Evolutionary conservation across 2,329 filamentous ascomycete species (phyloP), one percentile per base, ranked within the genome.

Genomic region (Volutella citrinella): DNA sequence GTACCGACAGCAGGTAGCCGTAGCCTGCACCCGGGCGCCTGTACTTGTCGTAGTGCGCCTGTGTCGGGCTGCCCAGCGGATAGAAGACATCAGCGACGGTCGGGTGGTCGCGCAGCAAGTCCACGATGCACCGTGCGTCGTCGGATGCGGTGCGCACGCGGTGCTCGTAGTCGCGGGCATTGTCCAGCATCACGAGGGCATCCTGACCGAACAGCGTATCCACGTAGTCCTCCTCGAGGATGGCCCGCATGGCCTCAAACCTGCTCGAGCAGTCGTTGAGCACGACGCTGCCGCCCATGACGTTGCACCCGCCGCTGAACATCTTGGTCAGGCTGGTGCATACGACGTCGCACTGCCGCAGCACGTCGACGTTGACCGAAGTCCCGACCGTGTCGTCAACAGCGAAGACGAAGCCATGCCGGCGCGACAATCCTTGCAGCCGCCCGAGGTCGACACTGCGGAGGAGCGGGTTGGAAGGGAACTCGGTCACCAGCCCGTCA

Each of bases 251-350:
- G 11, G 47, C 27, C 1, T 38, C 4, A 45, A 68, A 64, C 37
- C 56, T 41, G 4, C 37, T 41, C 1, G 65, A 68, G 9, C 54
- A 44, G 0, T 70, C 69, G 36, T 70, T 70, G 19, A 76, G 49
- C 13, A 66, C 57, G 9, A 61, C 43, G 36, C 65, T 67, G 9
- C 67, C 74, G 15, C 58, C 72, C 63, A 77, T 70, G 27, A 74
- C 68, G 41, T 80, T 69, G 17, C 70, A 68, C 40, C 66, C 68
- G 5, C 76, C 76, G 33, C 62, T 74, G 44, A 80, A 78, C 13
- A 65, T 64, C 48, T 78, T 78, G 5, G 73, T 77, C 17, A 78
- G 54, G 20, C 64, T 69, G 2, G 68, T 69, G n/a, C 72, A 51
- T 14, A 78, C 36, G 1, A 73, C 52, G 43, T 80, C 74, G 9